phyloP scores from a whole-genome alignment of 2,329 filamentous ascomycete species.

The Leptographium lundbergii region DNA sequence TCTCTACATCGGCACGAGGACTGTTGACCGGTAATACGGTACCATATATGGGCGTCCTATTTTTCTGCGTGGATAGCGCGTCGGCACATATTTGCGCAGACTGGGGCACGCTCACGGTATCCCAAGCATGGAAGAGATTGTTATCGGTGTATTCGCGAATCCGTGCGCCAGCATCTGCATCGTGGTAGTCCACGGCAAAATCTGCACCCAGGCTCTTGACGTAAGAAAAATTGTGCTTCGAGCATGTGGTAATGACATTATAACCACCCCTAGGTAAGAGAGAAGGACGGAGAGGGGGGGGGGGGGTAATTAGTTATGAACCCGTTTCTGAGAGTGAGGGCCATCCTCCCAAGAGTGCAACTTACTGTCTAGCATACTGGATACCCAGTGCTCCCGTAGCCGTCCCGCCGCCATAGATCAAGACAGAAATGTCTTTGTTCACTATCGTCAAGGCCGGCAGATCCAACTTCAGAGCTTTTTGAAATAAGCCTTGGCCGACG shows the following conservation, averaged over 20 bases:
- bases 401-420: slow-evolving; percentile 33
- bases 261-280: slow-evolving; percentile 19
- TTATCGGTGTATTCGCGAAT: slow-evolving; percentile 25
- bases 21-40: not conserved
- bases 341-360: not conserved
- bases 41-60: not conserved
- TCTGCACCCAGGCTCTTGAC: slow-evolving; percentile 29
- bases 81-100: slow-evolving; percentile 22
- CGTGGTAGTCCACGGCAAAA: slow-evolving; percentile 31
- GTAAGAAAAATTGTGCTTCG: slow-evolving; percentile 27
- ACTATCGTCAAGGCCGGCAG: slow-evolving; percentile 14
- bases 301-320: not conserved
- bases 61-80: not conserved
- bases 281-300: too few species aligned
- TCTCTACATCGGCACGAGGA: slow-evolving; percentile 17
- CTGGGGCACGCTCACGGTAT: slow-evolving; percentile 25
- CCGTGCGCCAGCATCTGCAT: slow-evolving; percentile 19
- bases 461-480: slow-evolving; percentile 28
- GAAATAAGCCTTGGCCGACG: slow-evolving; percentile 35
- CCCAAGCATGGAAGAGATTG: slow-evolving; percentile 25
- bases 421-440: slow-evolving; percentile 13
- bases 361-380: slow-evolving; percentile 17
- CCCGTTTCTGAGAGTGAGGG: too few species aligned
- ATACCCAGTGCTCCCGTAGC: slow-evolving; percentile 29
- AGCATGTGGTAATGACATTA: slow-evolving; percentile 30